Evolutionary conservation across 169 alveolate genomes (phyloP), one percentile per base, ranked within the genome.

Genomic region (Plasmodium gonderi): DNA sequence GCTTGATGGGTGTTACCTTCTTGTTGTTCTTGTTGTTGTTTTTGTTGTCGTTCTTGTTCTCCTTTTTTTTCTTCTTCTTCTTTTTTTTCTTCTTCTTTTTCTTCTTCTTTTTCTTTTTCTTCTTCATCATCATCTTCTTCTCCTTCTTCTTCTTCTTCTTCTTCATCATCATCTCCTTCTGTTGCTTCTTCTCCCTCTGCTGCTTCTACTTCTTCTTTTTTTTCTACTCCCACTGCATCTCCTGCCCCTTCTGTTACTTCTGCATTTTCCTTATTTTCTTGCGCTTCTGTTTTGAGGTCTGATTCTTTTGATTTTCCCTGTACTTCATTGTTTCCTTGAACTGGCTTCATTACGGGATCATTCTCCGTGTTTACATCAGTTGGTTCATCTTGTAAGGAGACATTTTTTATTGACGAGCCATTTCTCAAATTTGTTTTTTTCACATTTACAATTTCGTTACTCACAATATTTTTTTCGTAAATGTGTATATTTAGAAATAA

Each of bases 361-460:
- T 49, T 20, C n/a, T 49, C 12, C n/a, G 65, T 5, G 65, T 7
- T 20, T 49, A 49, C 26, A 49, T 5, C 8, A 45, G 3, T 38
- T 38, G 14, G 36, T 17, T 74, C 80, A 38, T 38, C 31, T 45
- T 74, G 80, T 3, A 38, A 29, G 29, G 14, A n/a, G 26, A 74
- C 0, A 26, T 74, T 38, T 33, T 74, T 74, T 6, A 7, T 23
- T 74, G 42, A 17, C 51, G 33, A 49, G 0, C 90, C 65, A 42
- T 79, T 29, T 42, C 90, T 79, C 40, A 79, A 79, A 36, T 51
- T 26, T 14, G 36, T 7, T 31, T 79, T 79, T 20, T 60, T 17
- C 11, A 60, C 17, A 60, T 60, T 60, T 17, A 36, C 40, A 49
- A 31, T 29, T 51, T 51, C 60, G 29, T 49, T 51, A 23, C 33